phyloP scores from a whole-genome alignment of 495 filamentous ascomycete genomes.

The Hypoxylon intermedium region DNA sequence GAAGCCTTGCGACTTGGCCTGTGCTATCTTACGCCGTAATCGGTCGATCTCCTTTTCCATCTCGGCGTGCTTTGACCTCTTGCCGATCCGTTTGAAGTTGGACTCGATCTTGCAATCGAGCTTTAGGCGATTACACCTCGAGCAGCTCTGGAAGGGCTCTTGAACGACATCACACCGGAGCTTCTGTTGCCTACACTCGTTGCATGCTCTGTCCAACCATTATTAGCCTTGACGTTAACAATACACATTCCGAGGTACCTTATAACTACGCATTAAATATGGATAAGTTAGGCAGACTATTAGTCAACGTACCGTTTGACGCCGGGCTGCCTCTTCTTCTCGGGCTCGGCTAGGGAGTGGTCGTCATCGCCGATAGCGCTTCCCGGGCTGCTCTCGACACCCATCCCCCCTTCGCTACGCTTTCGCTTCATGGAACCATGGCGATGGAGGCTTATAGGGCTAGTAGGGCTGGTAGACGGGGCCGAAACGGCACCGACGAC shows the following conservation, averaged over 20 bases:
- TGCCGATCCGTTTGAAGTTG: conserved; percentile 92
- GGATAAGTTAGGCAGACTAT: neutral
- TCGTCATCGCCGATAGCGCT: conserved; percentile 70
- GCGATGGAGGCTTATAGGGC: conserved; percentile 53
- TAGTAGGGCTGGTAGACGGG: conserved; percentile 50
- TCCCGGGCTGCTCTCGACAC: conserved; percentile 71
- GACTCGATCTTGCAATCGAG: conserved; percentile 92
- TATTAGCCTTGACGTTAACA: too few species aligned
- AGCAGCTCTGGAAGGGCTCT: conserved; percentile 81
- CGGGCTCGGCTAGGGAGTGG: conserved; percentile 62
- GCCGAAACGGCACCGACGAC: conserved; percentile 48
- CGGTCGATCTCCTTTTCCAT: conserved; percentile 86
- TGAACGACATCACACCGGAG: conserved; percentile 90
- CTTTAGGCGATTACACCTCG: conserved; percentile 81
- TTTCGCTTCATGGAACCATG: conserved; percentile 57
- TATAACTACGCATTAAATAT: neutral
- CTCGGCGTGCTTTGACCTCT: conserved; percentile 87
- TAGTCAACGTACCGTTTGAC: conserved; percentile 66
- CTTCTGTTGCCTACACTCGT: conserved; percentile 96
- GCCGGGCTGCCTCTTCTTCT: conserved; percentile 71
- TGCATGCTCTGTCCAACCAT: conserved; percentile 71
- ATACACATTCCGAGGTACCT: too few species aligned
- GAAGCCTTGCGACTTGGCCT: conserved; percentile 58
- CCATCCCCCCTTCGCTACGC: conserved; percentile 46
- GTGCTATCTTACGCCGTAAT: conserved; percentile 54